Evolutionary conservation across 2,329 filamentous ascomycete species (phyloP).

Genomic region (Penicillium sp.): DNA sequence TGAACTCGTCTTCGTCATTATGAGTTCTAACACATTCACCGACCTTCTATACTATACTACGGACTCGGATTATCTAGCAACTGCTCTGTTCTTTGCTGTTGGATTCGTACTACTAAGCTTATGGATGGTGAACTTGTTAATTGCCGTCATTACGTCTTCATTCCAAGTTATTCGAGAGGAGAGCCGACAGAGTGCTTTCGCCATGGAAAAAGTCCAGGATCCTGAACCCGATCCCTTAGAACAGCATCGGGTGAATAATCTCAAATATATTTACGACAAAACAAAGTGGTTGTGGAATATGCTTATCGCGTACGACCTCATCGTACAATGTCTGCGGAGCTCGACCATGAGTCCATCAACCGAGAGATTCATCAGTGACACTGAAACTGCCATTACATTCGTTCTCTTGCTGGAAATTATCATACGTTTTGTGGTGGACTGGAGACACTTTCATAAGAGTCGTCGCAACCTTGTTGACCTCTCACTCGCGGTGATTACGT

Average conservation of each 20-base stretch:
- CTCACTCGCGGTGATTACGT: constrained; percentile 72
- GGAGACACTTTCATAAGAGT: constrained; percentile 72
- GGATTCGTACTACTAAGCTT: constrained; percentile 88
- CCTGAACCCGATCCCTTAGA: constrained; percentile 37
- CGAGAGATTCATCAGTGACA: constrained; percentile 62
- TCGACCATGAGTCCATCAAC: constrained; percentile 65
- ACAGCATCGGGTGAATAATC: constrained; percentile 32
- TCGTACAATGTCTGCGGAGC: constrained; percentile 74
- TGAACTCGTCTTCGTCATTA: constrained; percentile 94
- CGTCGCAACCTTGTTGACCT: constrained; percentile 78
- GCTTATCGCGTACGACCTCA: constrained; percentile 74
- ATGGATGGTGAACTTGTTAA: constrained; percentile 90
- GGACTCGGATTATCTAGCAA: constrained; percentile 82
- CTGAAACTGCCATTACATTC: constrained; percentile 72
- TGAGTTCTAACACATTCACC: constrained; percentile 96
- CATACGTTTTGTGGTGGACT: constrained; percentile 72
- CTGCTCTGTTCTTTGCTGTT: constrained; percentile 70
- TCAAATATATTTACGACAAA: constrained; percentile 72
- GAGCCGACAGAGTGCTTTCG: constrained; percentile 90
- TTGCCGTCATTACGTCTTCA: constrained; percentile 96
- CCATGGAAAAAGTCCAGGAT: constrained; percentile 62
- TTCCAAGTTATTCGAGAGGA: constrained; percentile 98
- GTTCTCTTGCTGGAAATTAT: constrained; percentile 78
- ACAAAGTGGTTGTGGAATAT: constrained; percentile 73
- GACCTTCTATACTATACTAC: constrained; percentile 92